Conservation (phyloP, 73 alveolate species). For the Paramecium octaurelia region DNA sequence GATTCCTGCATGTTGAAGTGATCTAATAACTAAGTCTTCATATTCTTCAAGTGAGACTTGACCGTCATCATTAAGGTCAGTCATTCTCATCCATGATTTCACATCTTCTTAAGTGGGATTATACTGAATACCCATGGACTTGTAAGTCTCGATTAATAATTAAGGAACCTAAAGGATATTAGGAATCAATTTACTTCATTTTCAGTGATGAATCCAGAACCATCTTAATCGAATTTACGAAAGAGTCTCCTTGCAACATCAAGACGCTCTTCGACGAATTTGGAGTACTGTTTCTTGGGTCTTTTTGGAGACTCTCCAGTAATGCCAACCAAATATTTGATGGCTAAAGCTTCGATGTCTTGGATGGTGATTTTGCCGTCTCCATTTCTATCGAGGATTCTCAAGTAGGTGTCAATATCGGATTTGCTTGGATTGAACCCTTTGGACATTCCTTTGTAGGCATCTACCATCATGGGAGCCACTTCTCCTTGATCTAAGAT, state of each 20-base stretch:
- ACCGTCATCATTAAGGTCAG: slow-evolving; percentile 58
- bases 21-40: slow-evolving; percentile 59
- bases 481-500: slow-evolving; percentile 48
- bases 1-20: slow-evolving; percentile 53
- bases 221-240: slow-evolving; percentile 52
- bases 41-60: slow-evolving; percentile 53
- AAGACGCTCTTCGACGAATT: slow-evolving; percentile 44
- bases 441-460: slow-evolving; percentile 61
- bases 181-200: slow-evolving; percentile 33
- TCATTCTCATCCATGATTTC: slow-evolving; percentile 60
- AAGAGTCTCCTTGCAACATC: slow-evolving; percentile 66
- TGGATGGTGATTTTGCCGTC: slow-evolving; percentile 59
- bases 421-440: slow-evolving; percentile 64
- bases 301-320: slow-evolving; percentile 35
- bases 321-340: slow-evolving; percentile 59
- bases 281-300: slow-evolving; percentile 7
- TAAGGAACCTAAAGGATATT: background rate
- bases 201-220: slow-evolving; percentile 51
- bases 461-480: slow-evolving; percentile 63
- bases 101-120: slow-evolving; percentile 59
- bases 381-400: slow-evolving; percentile 55
- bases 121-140: slow-evolving; percentile 52
- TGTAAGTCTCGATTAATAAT: slow-evolving; percentile 47
- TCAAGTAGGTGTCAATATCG: slow-evolving; percentile 47
- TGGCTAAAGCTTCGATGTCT: slow-evolving; percentile 59